These are phyloP conservation scores for Leccinum boreale DNA, from an alignment of 768 basidiomycete genomes.

Conservation along the genomic window DNA sequence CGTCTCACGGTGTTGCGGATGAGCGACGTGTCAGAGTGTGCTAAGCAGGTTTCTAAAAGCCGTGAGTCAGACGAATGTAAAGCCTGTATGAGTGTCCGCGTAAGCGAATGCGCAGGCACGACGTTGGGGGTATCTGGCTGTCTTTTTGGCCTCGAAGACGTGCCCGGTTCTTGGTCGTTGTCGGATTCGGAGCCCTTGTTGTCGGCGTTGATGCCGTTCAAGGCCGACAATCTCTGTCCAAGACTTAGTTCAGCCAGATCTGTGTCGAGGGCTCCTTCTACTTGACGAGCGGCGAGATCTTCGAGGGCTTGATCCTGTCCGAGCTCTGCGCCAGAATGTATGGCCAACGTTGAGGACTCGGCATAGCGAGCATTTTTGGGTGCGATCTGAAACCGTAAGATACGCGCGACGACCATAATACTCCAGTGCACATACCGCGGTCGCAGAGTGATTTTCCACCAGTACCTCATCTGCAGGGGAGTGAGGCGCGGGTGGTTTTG, in stretches of 20 bases:
- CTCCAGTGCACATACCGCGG: slow-evolving; percentile 14
- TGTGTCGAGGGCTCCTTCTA: slow-evolving; percentile 73
- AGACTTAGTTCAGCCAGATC: slow-evolving; percentile 89
- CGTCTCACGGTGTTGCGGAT: slow-evolving; percentile 85
- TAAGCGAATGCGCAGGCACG: slow-evolving; percentile 80
- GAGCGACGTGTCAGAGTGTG: slow-evolving; percentile 75
- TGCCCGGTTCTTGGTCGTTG: slow-evolving; percentile 45
- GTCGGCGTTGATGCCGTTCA: slow-evolving; percentile 49
- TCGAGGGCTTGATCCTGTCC: slow-evolving; percentile 56
- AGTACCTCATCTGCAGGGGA: slow-evolving; percentile 18
- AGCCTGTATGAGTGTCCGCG: slow-evolving; percentile 93
- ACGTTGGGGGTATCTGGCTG: slow-evolving; percentile 33
- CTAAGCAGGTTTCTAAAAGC: slow-evolving; percentile 81
- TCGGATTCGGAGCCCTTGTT: slow-evolving; percentile 38
- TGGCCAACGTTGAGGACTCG: slow-evolving; percentile 57
- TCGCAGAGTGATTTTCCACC: slow-evolving; percentile 20
- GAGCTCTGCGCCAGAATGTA: slow-evolving; percentile 63
- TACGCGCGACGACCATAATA: not conserved
- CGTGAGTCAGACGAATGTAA: slow-evolving; percentile 91
- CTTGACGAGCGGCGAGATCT: slow-evolving; percentile 44
- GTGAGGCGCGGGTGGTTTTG: slow-evolving; percentile 2
- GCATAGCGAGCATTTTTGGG: slow-evolving; percentile 61
- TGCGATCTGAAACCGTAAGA: slow-evolving; percentile 34
- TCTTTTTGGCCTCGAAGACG: slow-evolving; percentile 14
- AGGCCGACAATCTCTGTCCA: slow-evolving; percentile 82